Conservation (phyloP, 495 filamentous ascomycete genomes). For the Pyrenopolyporus hunteri region DNA sequence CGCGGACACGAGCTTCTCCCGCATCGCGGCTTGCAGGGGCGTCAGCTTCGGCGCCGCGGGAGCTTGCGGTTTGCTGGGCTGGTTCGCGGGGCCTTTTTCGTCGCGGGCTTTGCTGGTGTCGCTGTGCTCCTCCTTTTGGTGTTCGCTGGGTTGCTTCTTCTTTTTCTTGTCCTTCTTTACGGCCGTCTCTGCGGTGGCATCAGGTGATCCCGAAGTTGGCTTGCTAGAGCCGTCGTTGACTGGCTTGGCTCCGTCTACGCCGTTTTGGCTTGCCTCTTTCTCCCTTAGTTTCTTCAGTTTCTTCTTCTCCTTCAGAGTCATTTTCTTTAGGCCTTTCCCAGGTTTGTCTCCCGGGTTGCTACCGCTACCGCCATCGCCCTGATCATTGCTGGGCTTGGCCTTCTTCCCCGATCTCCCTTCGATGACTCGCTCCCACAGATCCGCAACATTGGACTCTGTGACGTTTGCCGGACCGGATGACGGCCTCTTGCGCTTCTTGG, state of each 20-base stretch:
- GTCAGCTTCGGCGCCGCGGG: constrained; percentile 67
- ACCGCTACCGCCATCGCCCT: constrained; percentile 23
- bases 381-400: constrained; percentile 33
- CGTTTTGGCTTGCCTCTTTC: constrained; percentile 22
- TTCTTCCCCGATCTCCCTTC: constrained; percentile 62
- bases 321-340: constrained; percentile 28
- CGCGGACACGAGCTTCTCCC: constrained; percentile 86
- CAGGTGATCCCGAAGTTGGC: not conserved
- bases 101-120: constrained; percentile 4
- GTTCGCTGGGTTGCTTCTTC: constrained; percentile 42
- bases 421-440: constrained; percentile 79
- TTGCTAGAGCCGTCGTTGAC: constrained; percentile 10
- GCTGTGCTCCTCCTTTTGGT: constrained; percentile 15
- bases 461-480: constrained; percentile 57
- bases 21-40: constrained; percentile 91
- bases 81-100: not conserved
- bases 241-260: constrained; percentile 10
- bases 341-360: constrained; percentile 17
- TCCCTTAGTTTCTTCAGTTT: constrained; percentile 52
- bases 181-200: constrained; percentile 31
- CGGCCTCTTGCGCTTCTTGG: constrained; percentile 66
- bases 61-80: constrained; percentile 16
- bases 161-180: constrained; percentile 47
- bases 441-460: constrained; percentile 72
- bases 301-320: constrained; percentile 46